A percentile compares a stretch with the other conserved stretches of the same genome.
Conservation (phyloP, 805 yeast genomes). For the Blastobotrys parvus region DNA sequence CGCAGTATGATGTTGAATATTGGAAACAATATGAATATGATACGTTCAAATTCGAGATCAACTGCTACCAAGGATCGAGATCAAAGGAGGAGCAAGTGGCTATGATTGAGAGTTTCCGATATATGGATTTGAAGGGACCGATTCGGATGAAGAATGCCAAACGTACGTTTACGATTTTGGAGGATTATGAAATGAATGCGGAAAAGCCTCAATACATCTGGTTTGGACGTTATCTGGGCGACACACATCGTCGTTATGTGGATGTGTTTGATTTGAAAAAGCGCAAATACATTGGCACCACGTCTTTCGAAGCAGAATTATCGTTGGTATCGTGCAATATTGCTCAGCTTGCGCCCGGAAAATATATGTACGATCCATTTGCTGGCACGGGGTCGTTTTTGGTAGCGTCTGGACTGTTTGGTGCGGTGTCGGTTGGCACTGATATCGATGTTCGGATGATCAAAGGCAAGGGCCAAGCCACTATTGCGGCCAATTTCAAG, state of each 20-base stretch:
- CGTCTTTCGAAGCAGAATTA: conserved; percentile 92
- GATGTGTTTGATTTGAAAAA: conserved; percentile 76
- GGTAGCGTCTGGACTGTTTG: conserved; percentile 78
- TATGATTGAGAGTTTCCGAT: conserved; percentile 64
- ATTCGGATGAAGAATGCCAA: conserved; percentile 74
- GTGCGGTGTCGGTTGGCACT: conserved; percentile 74
- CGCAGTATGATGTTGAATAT: conserved; percentile 22
- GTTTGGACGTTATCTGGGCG: conserved; percentile 73
- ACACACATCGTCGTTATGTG: conserved; percentile 53
- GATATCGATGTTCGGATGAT: conserved; percentile 82
- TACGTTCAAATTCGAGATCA: conserved; percentile 74
- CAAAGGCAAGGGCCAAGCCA: conserved; percentile 55
- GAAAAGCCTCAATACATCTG: conserved; percentile 47
- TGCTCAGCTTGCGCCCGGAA: conserved; percentile 60
- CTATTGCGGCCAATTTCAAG: conserved; percentile 56
- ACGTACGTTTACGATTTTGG: conserved; percentile 60
- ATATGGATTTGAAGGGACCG: conserved; percentile 65
- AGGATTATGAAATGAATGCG: conserved; percentile 48
- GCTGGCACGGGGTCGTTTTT: conserved; percentile 95
- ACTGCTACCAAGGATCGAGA: conserved; percentile 67
- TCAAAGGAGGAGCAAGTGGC: conserved; percentile 42
- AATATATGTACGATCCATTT: conserved; percentile 84
- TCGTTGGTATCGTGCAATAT: conserved; percentile 81
- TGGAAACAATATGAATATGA: conserved; percentile 14
- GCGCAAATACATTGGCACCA: conserved; percentile 87